Base-by-base conservation (phyloP, 768 basidiomycete genomes). In the Russula dissimulans region DNA sequence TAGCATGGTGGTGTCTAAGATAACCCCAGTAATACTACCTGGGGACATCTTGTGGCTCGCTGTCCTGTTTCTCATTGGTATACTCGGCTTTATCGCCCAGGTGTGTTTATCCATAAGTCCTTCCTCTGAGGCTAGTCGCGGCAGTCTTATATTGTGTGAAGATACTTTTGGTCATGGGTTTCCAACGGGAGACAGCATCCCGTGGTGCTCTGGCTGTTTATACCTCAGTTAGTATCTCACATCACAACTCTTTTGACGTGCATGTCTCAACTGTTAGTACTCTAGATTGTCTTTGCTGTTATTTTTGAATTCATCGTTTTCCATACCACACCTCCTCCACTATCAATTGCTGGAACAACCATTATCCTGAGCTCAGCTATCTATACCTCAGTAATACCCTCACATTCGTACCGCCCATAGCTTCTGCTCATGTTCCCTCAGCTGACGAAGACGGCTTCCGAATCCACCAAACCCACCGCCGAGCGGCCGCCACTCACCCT, bases 231-330 rank as follows among this genome's bases (percentile, higher is more conserved):
- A 44, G 68, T 56, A 71, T 71, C 38, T 11, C 34, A 46, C 18
- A 63, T 71, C 59, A 18, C 41, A 36, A 6, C 18, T n/a, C 44
- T 14, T 38, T 36, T 7, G 18, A 32, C 15, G 39, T 36, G 7
- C 42, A 4, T 38, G 52, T 46, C 14, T 52, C 5, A 12, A 54
- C 42, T 10, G 34, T 26, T 26, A 36, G 34, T 14, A 5, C 34
- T 29, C 22, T 53, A 54, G 79, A 78, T 90, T 47, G 74, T 89
- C n/a, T 91, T 86, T 67, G 83, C 87, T 0, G 75, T 79, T 3
- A 68, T 83, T 12, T 73, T 90, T 10, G 86, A 93, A 69, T 74
- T 80, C 5, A 64, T 86, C 41, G 78, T 87, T 67, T 89, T 91
- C 70, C 75, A 82, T 45, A 77, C 77, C 0, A 69, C 74, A 6